Evolutionary conservation across 176 grass and related monocot species (phyloP).

Genomic region (Oryza glumipatula): DNA sequence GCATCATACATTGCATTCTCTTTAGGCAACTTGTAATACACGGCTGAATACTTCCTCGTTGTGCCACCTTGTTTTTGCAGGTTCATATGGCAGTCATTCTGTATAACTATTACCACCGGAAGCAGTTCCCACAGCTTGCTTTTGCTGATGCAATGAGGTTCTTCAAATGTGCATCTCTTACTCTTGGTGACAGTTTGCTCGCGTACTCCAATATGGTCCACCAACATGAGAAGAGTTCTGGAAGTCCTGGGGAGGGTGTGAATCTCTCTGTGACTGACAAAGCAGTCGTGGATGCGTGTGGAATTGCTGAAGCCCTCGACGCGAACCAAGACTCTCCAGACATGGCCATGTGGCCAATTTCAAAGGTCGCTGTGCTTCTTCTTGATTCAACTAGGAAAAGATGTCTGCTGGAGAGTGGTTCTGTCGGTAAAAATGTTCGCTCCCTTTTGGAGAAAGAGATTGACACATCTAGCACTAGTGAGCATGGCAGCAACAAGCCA

Average conservation of each 20-base stretch:
- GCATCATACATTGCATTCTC: not conserved
- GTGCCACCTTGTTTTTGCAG: conserved; percentile 39
- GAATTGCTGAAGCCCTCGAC: conserved; percentile 54
- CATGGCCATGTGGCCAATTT: conserved; percentile 55
- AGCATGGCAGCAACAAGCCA: not conserved
- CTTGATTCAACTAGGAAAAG: conserved; percentile 40
- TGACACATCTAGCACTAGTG: not conserved
- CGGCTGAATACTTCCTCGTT: conserved; percentile 1
- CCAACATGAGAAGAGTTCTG: not conserved
- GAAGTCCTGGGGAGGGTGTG: not conserved
- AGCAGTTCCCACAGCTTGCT: conserved; percentile 51
- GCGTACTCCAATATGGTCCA: conserved; percentile 43
- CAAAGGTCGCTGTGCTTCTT: conserved; percentile 65
- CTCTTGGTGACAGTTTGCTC: conserved; percentile 32
- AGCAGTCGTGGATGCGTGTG: conserved; percentile 49
- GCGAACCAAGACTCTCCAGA: conserved; percentile 33
- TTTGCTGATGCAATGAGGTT: conserved; percentile 45
- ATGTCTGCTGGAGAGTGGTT: conserved; percentile 59
- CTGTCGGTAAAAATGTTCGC: conserved; percentile 51
- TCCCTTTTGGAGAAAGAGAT: conserved; percentile 67
- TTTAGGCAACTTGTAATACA: not conserved
- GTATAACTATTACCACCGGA: conserved; percentile 83
- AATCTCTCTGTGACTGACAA: conserved; percentile 52
- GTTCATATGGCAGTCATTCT: conserved; percentile 68
- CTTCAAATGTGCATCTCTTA: conserved; percentile 38